Evolutionary conservation across 169 alveolate genomes (phyloP).

Genomic region (Plasmodium gaboni): DNA sequence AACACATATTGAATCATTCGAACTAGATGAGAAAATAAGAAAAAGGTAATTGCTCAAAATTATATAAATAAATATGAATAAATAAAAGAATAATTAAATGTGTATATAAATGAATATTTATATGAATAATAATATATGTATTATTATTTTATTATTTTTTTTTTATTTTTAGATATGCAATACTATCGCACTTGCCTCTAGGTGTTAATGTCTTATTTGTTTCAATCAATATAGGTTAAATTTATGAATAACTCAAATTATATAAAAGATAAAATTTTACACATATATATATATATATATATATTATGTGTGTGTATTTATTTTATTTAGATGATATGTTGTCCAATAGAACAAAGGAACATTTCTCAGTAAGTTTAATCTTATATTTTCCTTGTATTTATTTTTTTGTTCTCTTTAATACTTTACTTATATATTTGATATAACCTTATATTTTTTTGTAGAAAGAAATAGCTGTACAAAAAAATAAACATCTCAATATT

Average conservation of each 20-base stretch:
- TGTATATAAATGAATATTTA: background rate
- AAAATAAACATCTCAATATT: constrained; percentile 24
- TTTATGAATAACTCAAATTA: no score
- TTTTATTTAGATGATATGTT: constrained; percentile 28
- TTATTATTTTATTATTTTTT: background rate
- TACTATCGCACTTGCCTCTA: constrained; percentile 49
- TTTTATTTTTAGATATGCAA: constrained; percentile 20
- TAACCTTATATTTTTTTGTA: background rate
- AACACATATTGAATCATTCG: constrained; percentile 63
- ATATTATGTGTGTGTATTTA: background rate
- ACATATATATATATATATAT: background rate
- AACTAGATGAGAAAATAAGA: constrained; percentile 44
- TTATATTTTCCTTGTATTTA: background rate
- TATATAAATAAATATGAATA: no score
- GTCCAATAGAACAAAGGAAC: constrained; percentile 43
- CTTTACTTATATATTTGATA: background rate
- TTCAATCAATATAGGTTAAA: constrained; percentile 45
- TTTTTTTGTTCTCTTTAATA: constrained; percentile 1
- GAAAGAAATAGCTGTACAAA: constrained; percentile 65
- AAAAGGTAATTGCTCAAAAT: constrained; percentile 14
- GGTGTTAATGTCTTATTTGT: constrained; percentile 54
- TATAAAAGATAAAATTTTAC: no score
- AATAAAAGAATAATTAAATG: background rate
- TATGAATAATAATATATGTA: background rate
- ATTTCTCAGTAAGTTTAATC: constrained; percentile 34